These are phyloP conservation scores for Metarhizium sp. DNA, from an alignment of 2,329 filamentous ascomycete species.

Conservation along the genomic window DNA sequence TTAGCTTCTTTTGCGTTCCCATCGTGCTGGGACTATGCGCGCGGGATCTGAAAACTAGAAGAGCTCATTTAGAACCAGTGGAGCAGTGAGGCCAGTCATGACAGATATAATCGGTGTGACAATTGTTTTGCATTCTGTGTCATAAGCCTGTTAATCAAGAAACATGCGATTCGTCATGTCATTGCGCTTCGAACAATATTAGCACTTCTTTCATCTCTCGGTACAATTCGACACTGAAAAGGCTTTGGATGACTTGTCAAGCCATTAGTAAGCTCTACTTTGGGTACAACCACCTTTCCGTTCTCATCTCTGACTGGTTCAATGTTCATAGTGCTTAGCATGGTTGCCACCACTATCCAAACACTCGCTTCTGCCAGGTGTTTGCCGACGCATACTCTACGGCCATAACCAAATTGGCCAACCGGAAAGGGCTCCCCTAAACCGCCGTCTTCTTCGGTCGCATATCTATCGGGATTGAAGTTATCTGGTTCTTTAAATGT, in stretches of 20 bases:
- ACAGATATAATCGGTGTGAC: neutral
- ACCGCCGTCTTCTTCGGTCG: conserved; percentile 23
- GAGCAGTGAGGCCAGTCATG: neutral
- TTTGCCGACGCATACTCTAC: conserved; percentile 39
- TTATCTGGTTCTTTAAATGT: conserved; percentile 30
- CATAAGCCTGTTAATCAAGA: neutral
- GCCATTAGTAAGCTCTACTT: conserved; percentile 16
- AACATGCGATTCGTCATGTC: neutral
- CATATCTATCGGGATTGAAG: conserved; percentile 38
- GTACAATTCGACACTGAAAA: conserved; percentile 15
- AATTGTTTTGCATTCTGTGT: neutral
- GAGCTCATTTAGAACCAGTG: too few relatives aligned
- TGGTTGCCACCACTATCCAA: conserved; percentile 29
- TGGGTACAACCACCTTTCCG: conserved; percentile 23
- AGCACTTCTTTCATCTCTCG: conserved; percentile 13
- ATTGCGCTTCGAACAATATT: conserved; percentile 5
- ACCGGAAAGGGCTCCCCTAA: conserved; percentile 34
- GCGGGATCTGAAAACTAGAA: too few relatives aligned
- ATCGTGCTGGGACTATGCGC: conserved; percentile 27
- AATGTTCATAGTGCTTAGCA: conserved; percentile 29
- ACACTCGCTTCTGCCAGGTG: conserved; percentile 37
- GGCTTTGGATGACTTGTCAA: conserved; percentile 17
- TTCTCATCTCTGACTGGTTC: conserved; percentile 20
- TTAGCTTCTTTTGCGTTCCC: conserved; percentile 51
- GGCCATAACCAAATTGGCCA: conserved; percentile 43